Conservation (phyloP, 768 basidiomycete genomes). For the Trametes maxima region DNA sequence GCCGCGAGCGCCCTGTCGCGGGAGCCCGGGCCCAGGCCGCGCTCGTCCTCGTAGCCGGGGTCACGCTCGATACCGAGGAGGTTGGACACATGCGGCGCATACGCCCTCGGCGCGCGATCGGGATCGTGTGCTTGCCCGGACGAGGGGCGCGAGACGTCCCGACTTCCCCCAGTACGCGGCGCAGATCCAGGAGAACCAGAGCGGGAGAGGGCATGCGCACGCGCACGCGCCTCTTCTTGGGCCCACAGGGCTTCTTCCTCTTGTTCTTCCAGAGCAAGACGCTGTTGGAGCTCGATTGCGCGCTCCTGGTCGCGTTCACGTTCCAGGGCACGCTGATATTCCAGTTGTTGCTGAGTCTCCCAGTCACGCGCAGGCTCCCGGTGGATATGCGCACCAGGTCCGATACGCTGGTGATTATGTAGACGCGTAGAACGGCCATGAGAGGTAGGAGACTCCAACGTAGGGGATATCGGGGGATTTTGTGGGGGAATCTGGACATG, state of each 20-base stretch:
- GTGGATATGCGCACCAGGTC: constrained; percentile 60
- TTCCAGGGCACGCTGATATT: constrained; percentile 29
- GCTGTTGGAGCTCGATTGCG: constrained; percentile 22
- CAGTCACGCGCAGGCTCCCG: constrained; percentile 41
- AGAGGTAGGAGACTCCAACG: constrained; percentile 30
- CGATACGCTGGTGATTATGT: constrained; percentile 70
- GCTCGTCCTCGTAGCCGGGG: constrained; percentile 23
- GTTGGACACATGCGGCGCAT: constrained; percentile 24
- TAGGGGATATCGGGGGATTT: constrained; percentile 36
- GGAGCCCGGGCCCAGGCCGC: constrained; percentile 21
- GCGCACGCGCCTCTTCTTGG: constrained; percentile 19
- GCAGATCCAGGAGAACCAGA: constrained; percentile 29
- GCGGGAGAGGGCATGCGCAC: constrained; percentile 25
- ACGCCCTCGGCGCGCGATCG: constrained; percentile 22
- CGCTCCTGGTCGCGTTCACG: constrained; percentile 29
- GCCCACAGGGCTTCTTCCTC: constrained; percentile 25
- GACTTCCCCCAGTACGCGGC: constrained; percentile 24
- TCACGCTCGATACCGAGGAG: constrained; percentile 28
- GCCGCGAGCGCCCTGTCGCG: constrained; percentile 16
- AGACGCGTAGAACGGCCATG: constrained; percentile 11
- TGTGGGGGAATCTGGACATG: constrained; percentile 34
- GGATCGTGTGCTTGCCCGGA: constrained; percentile 24
- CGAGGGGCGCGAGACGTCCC: constrained; percentile 28
- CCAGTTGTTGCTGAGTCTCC: constrained; percentile 28
- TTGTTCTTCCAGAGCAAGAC: constrained; percentile 25